Percentiles rank a stretch among this genome's conserved stretches.
phyloP scores from a whole-genome alignment of 371 early-diverging fungal species.

The Parasitella parasitica region DNA sequence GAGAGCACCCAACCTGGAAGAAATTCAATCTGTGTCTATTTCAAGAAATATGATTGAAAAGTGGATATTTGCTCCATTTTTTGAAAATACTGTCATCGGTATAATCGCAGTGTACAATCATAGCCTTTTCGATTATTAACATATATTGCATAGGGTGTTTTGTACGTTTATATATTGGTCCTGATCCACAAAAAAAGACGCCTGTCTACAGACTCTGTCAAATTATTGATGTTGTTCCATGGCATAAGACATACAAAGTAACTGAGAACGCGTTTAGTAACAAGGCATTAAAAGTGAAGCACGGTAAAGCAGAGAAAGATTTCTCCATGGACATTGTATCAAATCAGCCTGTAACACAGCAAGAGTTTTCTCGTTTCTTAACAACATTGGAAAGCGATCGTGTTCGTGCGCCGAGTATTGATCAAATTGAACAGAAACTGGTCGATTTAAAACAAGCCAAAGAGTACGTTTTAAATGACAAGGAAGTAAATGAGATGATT shows the following conservation, averaged over 20 bases:
- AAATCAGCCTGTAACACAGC: constrained; percentile 63
- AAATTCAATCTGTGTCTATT: constrained; percentile 60
- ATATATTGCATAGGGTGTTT: constrained; percentile 37
- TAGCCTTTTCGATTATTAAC: neutral
- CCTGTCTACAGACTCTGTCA: constrained; percentile 65
- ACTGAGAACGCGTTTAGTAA: constrained; percentile 56
- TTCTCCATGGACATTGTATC: constrained; percentile 79
- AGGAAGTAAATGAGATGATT: constrained; percentile 64
- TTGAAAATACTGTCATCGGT: constrained; percentile 65
- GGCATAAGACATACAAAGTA: constrained; percentile 65
- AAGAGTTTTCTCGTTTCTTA: constrained; percentile 64
- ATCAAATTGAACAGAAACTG: constrained; percentile 55
- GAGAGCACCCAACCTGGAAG: constrained; percentile 57
- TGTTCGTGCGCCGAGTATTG: constrained; percentile 45
- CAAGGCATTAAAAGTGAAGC: constrained; percentile 60
- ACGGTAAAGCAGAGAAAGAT: constrained; percentile 65
- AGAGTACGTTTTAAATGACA: constrained; percentile 66
- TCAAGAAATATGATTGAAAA: constrained; percentile 66
- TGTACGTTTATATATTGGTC: constrained; percentile 66
- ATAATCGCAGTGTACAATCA: neutral
- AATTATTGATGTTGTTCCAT: constrained; percentile 60
- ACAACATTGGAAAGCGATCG: constrained; percentile 52
- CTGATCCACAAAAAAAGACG: constrained; percentile 45
- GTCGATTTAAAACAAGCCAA: constrained; percentile 59
- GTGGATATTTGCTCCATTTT: constrained; percentile 75